Conservation (phyloP, 176 grass and related monocot species). For the Zea luxurians region DNA sequence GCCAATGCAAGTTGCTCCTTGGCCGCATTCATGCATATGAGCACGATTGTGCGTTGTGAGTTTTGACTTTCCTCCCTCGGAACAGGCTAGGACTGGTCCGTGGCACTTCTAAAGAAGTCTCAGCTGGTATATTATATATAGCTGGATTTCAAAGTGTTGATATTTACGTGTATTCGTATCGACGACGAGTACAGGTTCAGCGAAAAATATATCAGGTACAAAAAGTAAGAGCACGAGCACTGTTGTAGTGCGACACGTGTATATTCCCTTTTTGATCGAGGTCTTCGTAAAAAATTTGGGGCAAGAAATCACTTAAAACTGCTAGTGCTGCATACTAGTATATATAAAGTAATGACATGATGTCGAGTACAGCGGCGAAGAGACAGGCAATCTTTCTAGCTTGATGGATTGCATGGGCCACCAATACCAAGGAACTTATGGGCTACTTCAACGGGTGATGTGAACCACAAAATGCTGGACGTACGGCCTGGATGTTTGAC, state of each 20-base stretch:
- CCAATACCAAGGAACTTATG: slow-evolving; percentile 1
- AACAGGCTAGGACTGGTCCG: not conserved
- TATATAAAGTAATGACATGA: too few species aligned
- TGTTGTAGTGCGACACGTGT: not conserved
- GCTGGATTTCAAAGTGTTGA: slow-evolving; percentile 8
- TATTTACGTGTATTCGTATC: not conserved
- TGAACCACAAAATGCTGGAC: slow-evolving; percentile 34
- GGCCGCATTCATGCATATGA: not conserved
- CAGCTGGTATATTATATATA: too few species aligned
- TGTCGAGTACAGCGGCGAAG: not conserved
- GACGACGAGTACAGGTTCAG: not conserved
- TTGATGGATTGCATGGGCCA: not conserved
- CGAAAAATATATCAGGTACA: slow-evolving; percentile 16
- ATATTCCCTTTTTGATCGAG: not conserved
- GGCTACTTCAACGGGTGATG: slow-evolving; percentile 28
- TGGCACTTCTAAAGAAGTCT: not conserved
- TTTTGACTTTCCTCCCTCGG: slow-evolving; percentile 1
- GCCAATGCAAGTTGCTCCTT: not conserved
- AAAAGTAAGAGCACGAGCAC: not conserved
- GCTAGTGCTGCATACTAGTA: not conserved
- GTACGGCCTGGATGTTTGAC: slow-evolving; percentile 19
- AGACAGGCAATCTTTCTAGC: not conserved
- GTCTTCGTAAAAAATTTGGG: too few species aligned
- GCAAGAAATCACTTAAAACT: not conserved
- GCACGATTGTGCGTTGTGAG: not conserved